These are phyloP conservation scores for Sporopachydermia lactativora DNA, from an alignment of 805 yeast genomes.

Conservation along the genomic window DNA sequence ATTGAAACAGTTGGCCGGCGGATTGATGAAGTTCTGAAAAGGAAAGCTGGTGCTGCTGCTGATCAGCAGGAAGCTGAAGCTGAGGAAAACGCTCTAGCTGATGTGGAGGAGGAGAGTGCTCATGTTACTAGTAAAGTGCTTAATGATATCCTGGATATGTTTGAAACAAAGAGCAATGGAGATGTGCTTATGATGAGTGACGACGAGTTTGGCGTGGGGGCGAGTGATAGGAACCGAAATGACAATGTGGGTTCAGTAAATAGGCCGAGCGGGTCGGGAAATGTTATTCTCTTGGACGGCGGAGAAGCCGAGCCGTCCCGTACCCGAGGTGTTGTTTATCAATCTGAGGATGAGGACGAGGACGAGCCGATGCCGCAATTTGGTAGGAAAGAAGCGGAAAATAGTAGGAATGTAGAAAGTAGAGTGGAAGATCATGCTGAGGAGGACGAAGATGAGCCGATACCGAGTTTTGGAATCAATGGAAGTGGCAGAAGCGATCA, in stretches of 20 bases:
- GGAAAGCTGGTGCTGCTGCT: slow-evolving; percentile 5
- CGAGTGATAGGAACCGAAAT: too few species aligned
- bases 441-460: slow-evolving; percentile 29
- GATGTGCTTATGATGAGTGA: slow-evolving; percentile 2
- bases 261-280: not conserved
- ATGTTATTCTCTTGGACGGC: not conserved
- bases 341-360: slow-evolving; percentile 5
- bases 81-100: slow-evolving; percentile 22
- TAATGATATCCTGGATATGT: slow-evolving; percentile 30
- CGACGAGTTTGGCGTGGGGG: too few species aligned
- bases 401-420: slow-evolving; percentile 14
- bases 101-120: slow-evolving; percentile 23
- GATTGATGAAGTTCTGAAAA: slow-evolving; percentile 17
- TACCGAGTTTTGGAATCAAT: slow-evolving; percentile 40
- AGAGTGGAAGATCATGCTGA: slow-evolving; percentile 12
- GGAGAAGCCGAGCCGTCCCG: slow-evolving; percentile 9
- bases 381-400: slow-evolving; percentile 17
- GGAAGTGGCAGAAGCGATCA: slow-evolving; percentile 6
- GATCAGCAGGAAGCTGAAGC: slow-evolving; percentile 6
- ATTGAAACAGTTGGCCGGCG: slow-evolving; percentile 40
- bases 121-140: slow-evolving; percentile 32
- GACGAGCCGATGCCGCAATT: slow-evolving; percentile 7
- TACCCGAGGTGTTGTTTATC: slow-evolving; percentile 26
- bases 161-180: slow-evolving; percentile 26
- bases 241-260: not conserved